phyloP scores from a whole-genome alignment of 352 stramenopile genomes.

The Phytophthora macrochlamydospora region DNA sequence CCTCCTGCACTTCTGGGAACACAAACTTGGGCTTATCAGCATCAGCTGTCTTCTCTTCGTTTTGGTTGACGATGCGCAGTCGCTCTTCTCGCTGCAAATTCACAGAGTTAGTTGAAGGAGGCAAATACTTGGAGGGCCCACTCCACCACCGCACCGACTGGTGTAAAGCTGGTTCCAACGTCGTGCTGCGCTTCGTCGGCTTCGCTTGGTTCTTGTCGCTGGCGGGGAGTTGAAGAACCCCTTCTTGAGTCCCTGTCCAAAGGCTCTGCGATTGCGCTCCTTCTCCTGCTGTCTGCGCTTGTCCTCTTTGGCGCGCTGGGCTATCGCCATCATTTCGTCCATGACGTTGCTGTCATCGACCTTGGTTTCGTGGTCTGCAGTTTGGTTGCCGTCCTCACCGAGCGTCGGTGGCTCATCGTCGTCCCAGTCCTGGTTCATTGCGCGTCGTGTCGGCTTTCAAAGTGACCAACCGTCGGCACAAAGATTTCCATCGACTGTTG shows the following conservation, averaged over 20 bases:
- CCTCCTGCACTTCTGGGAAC: slow-evolving; percentile 79
- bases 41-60: slow-evolving; percentile 20
- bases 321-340: slow-evolving; percentile 74
- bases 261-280: slow-evolving; percentile 48
- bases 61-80: slow-evolving; percentile 39
- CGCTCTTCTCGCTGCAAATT: slow-evolving; percentile 42
- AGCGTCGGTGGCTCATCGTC: slow-evolving; percentile 62
- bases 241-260: slow-evolving; percentile 73
- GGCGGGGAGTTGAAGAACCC: slow-evolving; percentile 61
- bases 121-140: background rate
- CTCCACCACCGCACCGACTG: slow-evolving; percentile 9
- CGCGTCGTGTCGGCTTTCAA: slow-evolving; percentile 12
- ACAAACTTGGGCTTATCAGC: slow-evolving; percentile 40
- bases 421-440: slow-evolving; percentile 28
- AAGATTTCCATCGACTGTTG: slow-evolving; percentile 4
- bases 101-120: slow-evolving; percentile 4
- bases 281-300: slow-evolving; percentile 53
- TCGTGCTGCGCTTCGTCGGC: slow-evolving; percentile 3
- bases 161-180: slow-evolving; percentile 13
- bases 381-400: slow-evolving; percentile 40
- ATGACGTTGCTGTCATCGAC: slow-evolving; percentile 55
- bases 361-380: slow-evolving; percentile 2
- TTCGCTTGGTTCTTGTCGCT: slow-evolving; percentile 15
- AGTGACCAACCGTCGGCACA: slow-evolving; percentile 23
- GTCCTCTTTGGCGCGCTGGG: slow-evolving; percentile 54